Percentiles rank a stretch among this genome's conserved stretches.
Conservation (phyloP, 768 basidiomycete species). For the Clitopilus passeckerianus region DNA sequence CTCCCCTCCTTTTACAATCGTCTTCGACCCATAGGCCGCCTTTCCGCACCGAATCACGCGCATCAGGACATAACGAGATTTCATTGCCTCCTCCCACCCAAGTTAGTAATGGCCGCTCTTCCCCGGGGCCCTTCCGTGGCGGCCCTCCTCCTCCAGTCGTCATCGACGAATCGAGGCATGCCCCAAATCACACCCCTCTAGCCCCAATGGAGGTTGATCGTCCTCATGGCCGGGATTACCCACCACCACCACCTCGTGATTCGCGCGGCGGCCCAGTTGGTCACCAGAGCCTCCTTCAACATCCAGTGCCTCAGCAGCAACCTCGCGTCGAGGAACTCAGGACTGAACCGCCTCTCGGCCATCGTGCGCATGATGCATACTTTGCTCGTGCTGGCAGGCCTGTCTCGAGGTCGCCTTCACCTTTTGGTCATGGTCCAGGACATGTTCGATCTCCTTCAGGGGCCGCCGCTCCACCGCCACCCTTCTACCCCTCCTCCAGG, state of each 20-base stretch:
- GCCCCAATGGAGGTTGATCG: conserved; percentile 79
- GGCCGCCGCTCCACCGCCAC: conserved; percentile 40
- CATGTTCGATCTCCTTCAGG: conserved; percentile 53
- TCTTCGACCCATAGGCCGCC: conserved; percentile 39
- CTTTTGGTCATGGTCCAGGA: conserved; percentile 38
- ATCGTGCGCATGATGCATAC: conserved; percentile 44
- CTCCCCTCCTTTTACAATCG: conserved; percentile 59
- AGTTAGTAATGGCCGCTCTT: conserved; percentile 39
- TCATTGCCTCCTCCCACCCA: conserved; percentile 60
- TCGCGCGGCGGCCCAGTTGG: conserved; percentile 42
- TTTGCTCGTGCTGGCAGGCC: conserved; percentile 48
- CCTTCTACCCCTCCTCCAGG: conserved; percentile 39
- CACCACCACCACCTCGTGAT: conserved; percentile 38
- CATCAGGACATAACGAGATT: conserved; percentile 45
- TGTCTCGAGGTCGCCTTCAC: conserved; percentile 57
- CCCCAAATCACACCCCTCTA: conserved; percentile 61
- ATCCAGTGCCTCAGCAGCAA: conserved; percentile 59
- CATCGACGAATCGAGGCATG: conserved; percentile 69
- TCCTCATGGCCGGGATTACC: conserved; percentile 53
- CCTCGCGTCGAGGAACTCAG: conserved; percentile 48
- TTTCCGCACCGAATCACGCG: conserved; percentile 66
- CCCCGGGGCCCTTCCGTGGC: conserved; percentile 75
- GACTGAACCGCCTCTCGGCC: conserved; percentile 36
- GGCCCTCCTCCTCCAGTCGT: conserved; percentile 81
- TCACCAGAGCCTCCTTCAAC: conserved; percentile 58